Percentiles rank a stretch among this genome's conserved stretches.
phyloP scores from a whole-genome alignment of 495 filamentous ascomycete genomes.

The Daldinia loculata region DNA sequence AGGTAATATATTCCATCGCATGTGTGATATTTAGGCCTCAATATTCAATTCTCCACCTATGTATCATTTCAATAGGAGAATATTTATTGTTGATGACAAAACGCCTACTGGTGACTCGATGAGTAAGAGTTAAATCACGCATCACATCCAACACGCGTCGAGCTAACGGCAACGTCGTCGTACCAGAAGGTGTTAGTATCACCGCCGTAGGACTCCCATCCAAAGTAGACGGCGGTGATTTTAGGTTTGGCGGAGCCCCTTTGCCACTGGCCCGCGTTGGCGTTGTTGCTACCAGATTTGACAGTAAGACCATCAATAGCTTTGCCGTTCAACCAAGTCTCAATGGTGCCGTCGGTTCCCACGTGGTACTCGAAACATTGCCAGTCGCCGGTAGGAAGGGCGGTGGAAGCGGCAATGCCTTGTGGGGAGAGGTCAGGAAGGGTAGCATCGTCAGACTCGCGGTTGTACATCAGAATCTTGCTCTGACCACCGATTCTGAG shows the following conservation, averaged over 20 bases:
- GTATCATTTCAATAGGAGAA: too few species aligned
- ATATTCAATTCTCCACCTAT: neutral
- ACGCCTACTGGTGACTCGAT: neutral
- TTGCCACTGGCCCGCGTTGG: slow-evolving; percentile 62
- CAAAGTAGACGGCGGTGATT: slow-evolving; percentile 64
- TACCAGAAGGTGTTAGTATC: slow-evolving; percentile 68
- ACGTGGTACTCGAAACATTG: slow-evolving; percentile 68
- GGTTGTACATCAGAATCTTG: slow-evolving; percentile 68
- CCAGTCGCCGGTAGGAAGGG: slow-evolving; percentile 59
- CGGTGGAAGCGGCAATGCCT: slow-evolving; percentile 59
- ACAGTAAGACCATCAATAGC: slow-evolving; percentile 59
- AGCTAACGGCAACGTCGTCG: slow-evolving; percentile 60
- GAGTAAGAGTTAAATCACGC: neutral
- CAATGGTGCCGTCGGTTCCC: slow-evolving; percentile 61
- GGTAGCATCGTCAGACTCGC: slow-evolving; percentile 67
- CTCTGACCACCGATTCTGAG: slow-evolving; percentile 66
- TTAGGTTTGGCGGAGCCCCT: slow-evolving; percentile 57
- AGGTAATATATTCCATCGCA: neutral
- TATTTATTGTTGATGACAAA: neutral
- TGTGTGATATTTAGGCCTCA: neutral
- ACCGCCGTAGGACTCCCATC: slow-evolving; percentile 67
- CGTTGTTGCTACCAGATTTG: slow-evolving; percentile 54
- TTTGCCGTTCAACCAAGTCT: slow-evolving; percentile 65
- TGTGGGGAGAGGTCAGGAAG: slow-evolving; percentile 66
- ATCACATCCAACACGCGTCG: slow-evolving; percentile 58